Conservation (phyloP, 148 eudicot species). For the Diospyros kaki region DNA sequence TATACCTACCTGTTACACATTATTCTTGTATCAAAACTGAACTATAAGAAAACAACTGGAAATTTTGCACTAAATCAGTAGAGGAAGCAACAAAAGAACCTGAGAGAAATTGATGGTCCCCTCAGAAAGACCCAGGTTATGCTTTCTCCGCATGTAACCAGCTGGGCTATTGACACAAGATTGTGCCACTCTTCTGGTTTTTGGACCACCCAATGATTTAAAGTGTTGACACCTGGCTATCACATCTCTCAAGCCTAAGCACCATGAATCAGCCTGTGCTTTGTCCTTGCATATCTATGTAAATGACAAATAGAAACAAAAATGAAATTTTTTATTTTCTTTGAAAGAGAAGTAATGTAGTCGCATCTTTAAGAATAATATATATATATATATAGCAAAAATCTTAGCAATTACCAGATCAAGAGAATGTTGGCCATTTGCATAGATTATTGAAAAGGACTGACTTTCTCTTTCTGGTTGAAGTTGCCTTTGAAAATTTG, state of each 20-base stretch:
- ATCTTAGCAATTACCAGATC: slow-evolving; percentile 30
- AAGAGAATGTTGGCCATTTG: slow-evolving; percentile 29
- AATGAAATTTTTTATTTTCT: not conserved
- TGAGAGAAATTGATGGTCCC: slow-evolving; percentile 21
- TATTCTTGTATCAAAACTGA: not conserved
- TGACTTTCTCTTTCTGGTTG: slow-evolving; percentile 34
- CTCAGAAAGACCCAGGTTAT: slow-evolving; percentile 27
- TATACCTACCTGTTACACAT: not conserved
- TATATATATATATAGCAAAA: not conserved
- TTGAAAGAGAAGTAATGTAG: not conserved
- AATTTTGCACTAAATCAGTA: not conserved
- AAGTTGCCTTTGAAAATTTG: slow-evolving; percentile 25
- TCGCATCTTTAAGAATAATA: not conserved
- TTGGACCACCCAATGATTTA: slow-evolving; percentile 12
- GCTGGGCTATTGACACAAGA: slow-evolving; percentile 39
- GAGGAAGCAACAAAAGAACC: slow-evolving; percentile 12
- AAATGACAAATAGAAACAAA: not conserved
- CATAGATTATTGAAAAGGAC: slow-evolving; percentile 31
- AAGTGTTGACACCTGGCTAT: slow-evolving; percentile 22
- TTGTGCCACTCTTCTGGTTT: slow-evolving; percentile 26
- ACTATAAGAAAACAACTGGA: not conserved
- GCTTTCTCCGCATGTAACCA: slow-evolving; percentile 32
- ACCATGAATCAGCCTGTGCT: slow-evolving; percentile 40
- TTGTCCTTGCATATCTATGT: slow-evolving; percentile 44
- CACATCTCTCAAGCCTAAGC: slow-evolving; percentile 33